Conservation (phyloP, 805 yeast species). For the Yamadazyma scolyti region DNA sequence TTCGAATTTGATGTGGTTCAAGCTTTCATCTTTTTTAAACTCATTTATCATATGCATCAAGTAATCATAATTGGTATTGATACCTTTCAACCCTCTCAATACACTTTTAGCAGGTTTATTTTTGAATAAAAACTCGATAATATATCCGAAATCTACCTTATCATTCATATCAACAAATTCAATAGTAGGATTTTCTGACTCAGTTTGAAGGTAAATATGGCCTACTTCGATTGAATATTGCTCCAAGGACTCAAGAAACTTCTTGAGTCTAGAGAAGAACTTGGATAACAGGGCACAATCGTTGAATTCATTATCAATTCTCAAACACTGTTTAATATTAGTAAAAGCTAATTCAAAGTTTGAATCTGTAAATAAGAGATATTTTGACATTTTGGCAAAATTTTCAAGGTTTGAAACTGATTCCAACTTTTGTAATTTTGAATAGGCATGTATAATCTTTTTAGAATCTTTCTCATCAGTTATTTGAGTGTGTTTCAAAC, state of each 20-base stretch:
- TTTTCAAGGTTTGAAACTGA: constrained; percentile 21
- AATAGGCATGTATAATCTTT: constrained; percentile 20
- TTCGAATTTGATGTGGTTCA: constrained; percentile 19
- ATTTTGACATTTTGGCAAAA: constrained; percentile 24
- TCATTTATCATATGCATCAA: constrained; percentile 33
- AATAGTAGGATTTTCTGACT: constrained; percentile 8
- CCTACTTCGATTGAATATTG: constrained; percentile 39
- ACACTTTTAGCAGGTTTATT: constrained; percentile 14
- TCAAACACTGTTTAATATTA: constrained; percentile 63
- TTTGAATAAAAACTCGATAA: constrained; percentile 22
- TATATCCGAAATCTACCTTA: constrained; percentile 18
- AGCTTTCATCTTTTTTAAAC: constrained; percentile 17
- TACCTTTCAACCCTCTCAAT: constrained; percentile 25
- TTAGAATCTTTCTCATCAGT: constrained; percentile 1
- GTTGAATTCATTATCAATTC: constrained; percentile 69
- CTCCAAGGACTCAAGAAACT: constrained; percentile 35
- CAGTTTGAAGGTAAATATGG: constrained; percentile 17
- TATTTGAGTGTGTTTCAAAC: constrained; percentile 15
- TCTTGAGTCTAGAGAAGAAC: constrained; percentile 44
- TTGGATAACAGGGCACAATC: constrained; percentile 57
- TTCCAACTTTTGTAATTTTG: constrained; percentile 22
- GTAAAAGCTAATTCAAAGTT: constrained; percentile 51
- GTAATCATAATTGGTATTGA: constrained; percentile 40
- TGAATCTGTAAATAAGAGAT: constrained; percentile 45
- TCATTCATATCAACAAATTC: constrained; percentile 23